Evolutionary conservation across 202 grass and related monocot species (phyloP).

Genomic region (Panicum virgatum): DNA sequence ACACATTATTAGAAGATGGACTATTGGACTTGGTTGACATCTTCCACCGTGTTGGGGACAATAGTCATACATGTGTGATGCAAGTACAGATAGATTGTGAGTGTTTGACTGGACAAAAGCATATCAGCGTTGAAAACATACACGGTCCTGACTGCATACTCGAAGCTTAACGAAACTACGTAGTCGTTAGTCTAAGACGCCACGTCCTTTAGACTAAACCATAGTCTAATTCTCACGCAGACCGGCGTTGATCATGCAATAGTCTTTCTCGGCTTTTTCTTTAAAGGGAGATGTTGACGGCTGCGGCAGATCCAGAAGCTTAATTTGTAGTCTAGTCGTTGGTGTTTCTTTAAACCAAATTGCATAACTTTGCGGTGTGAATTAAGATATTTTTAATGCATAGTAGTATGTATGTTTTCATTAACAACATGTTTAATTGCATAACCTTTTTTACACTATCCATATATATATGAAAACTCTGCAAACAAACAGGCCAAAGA

Average conservation of each 20-base stretch:
- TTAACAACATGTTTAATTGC: too few relatives aligned
- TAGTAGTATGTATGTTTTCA: too few relatives aligned
- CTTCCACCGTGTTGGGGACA: neutral
- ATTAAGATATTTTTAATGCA: too few relatives aligned
- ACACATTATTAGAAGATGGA: neutral
- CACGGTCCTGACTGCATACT: neutral
- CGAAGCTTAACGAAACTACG: constrained; percentile 17
- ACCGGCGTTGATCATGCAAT: neutral
- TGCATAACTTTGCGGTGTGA: too few relatives aligned
- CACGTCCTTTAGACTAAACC: constrained; percentile 27
- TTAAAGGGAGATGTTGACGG: neutral
- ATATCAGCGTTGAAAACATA: constrained; percentile 5
- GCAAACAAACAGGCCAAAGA: neutral
- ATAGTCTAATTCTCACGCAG: neutral
- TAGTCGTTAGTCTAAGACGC: constrained; percentile 5
- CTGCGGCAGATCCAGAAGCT: neutral
- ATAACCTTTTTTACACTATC: too few relatives aligned
- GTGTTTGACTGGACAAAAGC: constrained; percentile 36
- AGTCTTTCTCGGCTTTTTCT: neutral
- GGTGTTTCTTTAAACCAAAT: too few relatives aligned
- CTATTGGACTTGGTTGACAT: constrained; percentile 27
- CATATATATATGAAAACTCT: too few relatives aligned
- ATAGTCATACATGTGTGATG: constrained; percentile 34
- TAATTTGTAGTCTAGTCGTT: neutral
- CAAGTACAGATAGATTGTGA: constrained; percentile 4